Evolutionary conservation across 345 rosid genomes (phyloP), one percentile per base, ranked within the genome.

Genomic region (Mallotus nudiflorus): DNA sequence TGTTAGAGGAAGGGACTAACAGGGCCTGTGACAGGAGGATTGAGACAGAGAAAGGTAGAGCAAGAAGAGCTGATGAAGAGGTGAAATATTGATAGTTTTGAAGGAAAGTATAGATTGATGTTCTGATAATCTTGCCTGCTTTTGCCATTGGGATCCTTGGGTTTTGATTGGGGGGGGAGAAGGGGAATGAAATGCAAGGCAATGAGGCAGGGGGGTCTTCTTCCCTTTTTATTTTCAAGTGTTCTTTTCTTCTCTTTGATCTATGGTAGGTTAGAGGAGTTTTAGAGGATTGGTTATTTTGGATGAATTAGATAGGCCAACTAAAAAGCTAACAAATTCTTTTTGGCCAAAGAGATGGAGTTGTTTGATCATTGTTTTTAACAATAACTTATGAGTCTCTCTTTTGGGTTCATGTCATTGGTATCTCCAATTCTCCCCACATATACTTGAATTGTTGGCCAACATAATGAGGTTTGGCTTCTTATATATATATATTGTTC

Each of bases 101-200:
- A 24, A 94, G 87, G 82, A 84, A 89, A 0, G 75, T 82, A 71
- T 81, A 71, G 78, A 89, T 73, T 68, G 98, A 89, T 80, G 70
- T 82, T 82, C 97, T 86, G 8, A 94, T 71, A 53, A 91, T 82
- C 66, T 68, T 87, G 73, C 68, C 73, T 51, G 93, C 29, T 25
- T 81, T 78, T 64, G 71, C 88, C 89, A 86, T 87, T 37, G 80
- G 80, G 50, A 76, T 66, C 67, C 72, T 73, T 61, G 49, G 2
- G 29, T 57, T 70, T 6, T 45, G 29, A 0, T 39, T 29, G 22
- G 35, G 39, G 5, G 48, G 22, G n/a, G n/a, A 16, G 51, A 12
- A 52, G 2, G 20, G 53, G 54, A 37, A 57, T 20, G 66, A 51
- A n/a, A 50, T 46, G 55, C 57, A 72, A 37, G 49, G 57, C 16